phyloP scores from a whole-genome alignment of 352 stramenopile genomes.

The Globisporangium canariense region DNA sequence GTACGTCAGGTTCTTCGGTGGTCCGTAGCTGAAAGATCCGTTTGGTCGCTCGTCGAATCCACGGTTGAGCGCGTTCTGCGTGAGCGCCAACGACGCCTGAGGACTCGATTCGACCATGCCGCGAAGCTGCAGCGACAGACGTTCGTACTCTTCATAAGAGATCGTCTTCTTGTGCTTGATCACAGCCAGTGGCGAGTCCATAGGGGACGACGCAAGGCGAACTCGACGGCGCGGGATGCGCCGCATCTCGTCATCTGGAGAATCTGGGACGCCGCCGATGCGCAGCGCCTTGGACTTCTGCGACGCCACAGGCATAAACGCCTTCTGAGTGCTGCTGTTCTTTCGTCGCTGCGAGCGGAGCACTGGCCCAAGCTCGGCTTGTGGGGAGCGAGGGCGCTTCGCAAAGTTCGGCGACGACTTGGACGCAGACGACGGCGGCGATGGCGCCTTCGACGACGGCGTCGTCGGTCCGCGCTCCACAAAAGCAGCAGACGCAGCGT shows the following conservation, averaged over 20 bases:
- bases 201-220: conserved; percentile 24
- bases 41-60: conserved; percentile 32
- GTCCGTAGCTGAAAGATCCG: conserved; percentile 8
- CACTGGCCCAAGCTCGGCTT: conserved; percentile 27
- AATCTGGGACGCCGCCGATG: conserved; percentile 21
- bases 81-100: conserved; percentile 52
- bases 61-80: conserved; percentile 44
- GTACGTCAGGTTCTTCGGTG: conserved; percentile 30
- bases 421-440: background rate
- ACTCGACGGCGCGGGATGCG: conserved; percentile 11
- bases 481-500: background rate
- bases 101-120: conserved; percentile 65
- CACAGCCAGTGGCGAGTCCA: conserved; percentile 48
- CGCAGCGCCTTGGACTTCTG: conserved; percentile 48
- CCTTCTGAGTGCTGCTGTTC: conserved; percentile 37
- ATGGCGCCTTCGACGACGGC: conserved; percentile 12
- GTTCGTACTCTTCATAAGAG: conserved; percentile 72
- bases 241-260: conserved; percentile 18
- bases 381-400: conserved; percentile 24
- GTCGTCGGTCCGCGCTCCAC: background rate
- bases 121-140: conserved; percentile 56
- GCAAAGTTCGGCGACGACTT: conserved; percentile 10
- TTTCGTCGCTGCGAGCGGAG: conserved; percentile 32
- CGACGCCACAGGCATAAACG: conserved; percentile 39
- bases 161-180: conserved; percentile 82